Percentiles rank a stretch among this genome's conserved stretches.
phyloP scores from a whole-genome alignment of 768 basidiomycete genomes.

The Psilocybe tampanensis region DNA sequence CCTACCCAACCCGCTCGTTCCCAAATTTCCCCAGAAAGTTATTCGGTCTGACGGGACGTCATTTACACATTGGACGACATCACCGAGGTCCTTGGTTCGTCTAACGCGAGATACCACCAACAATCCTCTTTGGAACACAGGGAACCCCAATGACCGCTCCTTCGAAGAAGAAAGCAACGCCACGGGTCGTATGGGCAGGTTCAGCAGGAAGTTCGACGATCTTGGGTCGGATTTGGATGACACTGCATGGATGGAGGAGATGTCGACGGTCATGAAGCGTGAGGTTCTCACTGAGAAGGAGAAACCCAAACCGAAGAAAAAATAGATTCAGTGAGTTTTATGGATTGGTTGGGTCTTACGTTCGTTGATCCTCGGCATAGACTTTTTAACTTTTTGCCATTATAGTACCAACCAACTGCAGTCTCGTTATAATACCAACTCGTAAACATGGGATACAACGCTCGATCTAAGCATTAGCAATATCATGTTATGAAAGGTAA shows the following conservation, averaged over 20 bases:
- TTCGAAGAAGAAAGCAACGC: slow-evolving; percentile 72
- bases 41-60: slow-evolving; percentile 88
- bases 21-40: slow-evolving; percentile 84
- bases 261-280: slow-evolving; percentile 24
- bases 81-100: slow-evolving; percentile 74
- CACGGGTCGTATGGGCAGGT: slow-evolving; percentile 80
- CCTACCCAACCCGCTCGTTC: slow-evolving; percentile 83
- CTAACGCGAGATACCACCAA: slow-evolving; percentile 89
- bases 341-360: neutral
- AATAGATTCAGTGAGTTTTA: slow-evolving; percentile 11
- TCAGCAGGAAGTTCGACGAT: slow-evolving; percentile 70
- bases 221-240: slow-evolving; percentile 25
- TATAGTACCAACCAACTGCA: neutral
- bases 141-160: slow-evolving; percentile 49
- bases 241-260: slow-evolving; percentile 28
- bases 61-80: slow-evolving; percentile 87
- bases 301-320: slow-evolving; percentile 18
- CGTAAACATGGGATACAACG: neutral
- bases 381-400: neutral
- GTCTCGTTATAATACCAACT: neutral
- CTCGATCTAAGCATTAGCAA: neutral
- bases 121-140: slow-evolving; percentile 84
- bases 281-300: slow-evolving; percentile 22
- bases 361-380: neutral
- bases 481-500: too few relatives aligned